Base-by-base conservation (phyloP, 306 rosid species). In the Pachyrhizus erosus region DNA sequence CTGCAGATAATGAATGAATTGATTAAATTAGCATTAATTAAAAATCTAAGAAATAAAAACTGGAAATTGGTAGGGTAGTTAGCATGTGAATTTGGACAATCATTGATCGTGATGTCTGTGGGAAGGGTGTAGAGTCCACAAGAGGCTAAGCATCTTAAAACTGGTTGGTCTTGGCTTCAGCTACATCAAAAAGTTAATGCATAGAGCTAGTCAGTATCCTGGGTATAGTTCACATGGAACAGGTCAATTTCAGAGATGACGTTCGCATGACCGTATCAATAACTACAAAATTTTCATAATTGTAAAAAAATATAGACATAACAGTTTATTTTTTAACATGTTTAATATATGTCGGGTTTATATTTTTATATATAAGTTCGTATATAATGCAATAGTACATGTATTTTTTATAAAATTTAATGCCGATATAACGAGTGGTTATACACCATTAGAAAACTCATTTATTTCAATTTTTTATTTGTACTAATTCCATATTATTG, bases 41-140 rank as follows among this genome's bases (percentile, higher is more conserved):
- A 21, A 40, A 69, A 21, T 11, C 12, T 2, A 2, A 10, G 29
- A 5, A 34, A 33, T 9, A 66, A 7, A 42, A 21, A 68, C 51
- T 68, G 2, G 18, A 37, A 78, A 40, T 64, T 24, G 70, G 75
- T 55, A 34, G 75, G 80, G 80, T 70, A 15, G 79, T 18, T 87
- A 61, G 64, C 76, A 46, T 54, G 68, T 70, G 68, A 66, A 78
- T 46, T 55, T 70, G 72, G 80, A 77, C 23, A 40, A 40, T 60
- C 2, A 34, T 60, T 31, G 21, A 61, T 77, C 18, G 37, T 75
- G 14, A 34, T 82, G 71, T 27, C 5, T 70, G 34, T 20, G 39
- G 27, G 62, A 34, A 5, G 51, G 49, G 42, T 33, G 71, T 70
- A 60, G 64, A 61, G 3, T 34, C 39, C 39, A 34, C 39, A 34